Evolutionary conservation across 2,329 filamentous ascomycete genomes (phyloP), one percentile per base, ranked within the genome.

Genomic region (Scytalidium sp.): DNA sequence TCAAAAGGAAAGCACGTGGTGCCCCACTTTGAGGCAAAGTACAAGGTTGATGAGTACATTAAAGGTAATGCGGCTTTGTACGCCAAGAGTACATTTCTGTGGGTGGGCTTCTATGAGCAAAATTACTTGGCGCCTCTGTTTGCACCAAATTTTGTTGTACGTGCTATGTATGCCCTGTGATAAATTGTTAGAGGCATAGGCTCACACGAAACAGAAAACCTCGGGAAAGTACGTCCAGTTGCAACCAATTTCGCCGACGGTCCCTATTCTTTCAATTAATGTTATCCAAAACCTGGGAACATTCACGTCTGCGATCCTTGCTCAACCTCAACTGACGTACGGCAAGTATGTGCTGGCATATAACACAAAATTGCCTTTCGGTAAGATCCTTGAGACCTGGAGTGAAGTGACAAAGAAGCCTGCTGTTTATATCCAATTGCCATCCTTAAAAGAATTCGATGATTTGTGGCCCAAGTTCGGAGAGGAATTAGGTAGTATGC

Each of bases 1-100:
- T 64, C 64, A 19, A 61, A 66, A 3, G 70, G 70, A 32, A 64
- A 64, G 29, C 66, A 70, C 8, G 43, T 63, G 19, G 65, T 76
- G n/a, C 56, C 56, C 3, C 58, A 72, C 47, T 73, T 56, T 44
- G 19, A 32, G 5, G 66, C 62, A 27, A 73, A 73, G 57, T 50
- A 58, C 1, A 50, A 47, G 1, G 59, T 69, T 17, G 69, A 73
- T 41, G 59, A 62, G 17, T 63, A 58, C 3, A 64, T 66, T 25
- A 69, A 67, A 21, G 47, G 60, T 0, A 59, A 72, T 8, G 41
- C 57, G 5, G 52, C 50, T 1, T 55, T 74, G 3, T 53, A 64
- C 1, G 45, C 46, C 9, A 74, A 72, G 57, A 74, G 70, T 0
- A 73, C 71, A 0, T 72, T 70, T 44, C 48, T 73, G 3, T 71